Conservation (phyloP, 805 yeast species). For the Wickerhamiella shivajii region DNA sequence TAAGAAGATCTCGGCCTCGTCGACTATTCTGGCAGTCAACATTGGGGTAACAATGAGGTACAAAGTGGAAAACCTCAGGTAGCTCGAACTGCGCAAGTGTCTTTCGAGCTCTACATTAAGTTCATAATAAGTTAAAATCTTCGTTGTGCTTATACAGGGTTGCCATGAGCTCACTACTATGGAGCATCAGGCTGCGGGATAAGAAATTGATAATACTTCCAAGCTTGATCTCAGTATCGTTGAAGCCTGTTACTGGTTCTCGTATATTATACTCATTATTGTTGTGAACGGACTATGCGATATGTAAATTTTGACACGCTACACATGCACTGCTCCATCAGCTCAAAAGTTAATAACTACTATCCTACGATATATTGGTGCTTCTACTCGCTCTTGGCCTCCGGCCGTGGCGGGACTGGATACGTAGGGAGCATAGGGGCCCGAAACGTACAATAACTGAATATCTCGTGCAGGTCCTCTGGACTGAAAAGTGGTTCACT, state of each 20-base stretch:
- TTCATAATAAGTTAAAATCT: no score
- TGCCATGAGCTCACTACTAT: no score
- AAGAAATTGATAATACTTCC: no score
- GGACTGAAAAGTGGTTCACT: constrained; percentile 4
- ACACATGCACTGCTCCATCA: background rate
- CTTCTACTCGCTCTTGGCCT: background rate
- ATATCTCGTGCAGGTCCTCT: constrained; percentile 6
- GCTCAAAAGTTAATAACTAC: no score
- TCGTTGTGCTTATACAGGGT: no score
- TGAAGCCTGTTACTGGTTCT: no score
- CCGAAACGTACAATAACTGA: constrained; percentile 1
- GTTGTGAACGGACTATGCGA: background rate
- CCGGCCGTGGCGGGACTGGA: background rate
- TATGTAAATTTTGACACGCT: background rate
- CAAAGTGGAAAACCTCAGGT: no score
- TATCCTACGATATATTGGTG: background rate
- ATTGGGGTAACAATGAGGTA: background rate
- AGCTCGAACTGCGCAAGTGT: no score
- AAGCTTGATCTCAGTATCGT: no score
- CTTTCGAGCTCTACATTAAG: no score
- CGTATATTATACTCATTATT: no score
- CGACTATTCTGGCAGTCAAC: constrained; percentile 4
- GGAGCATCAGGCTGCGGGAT: no score
- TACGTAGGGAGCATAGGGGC: background rate
- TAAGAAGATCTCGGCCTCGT: constrained; percentile 21